Evolutionary conservation across 208 protist species (phyloP).

Genomic region (Leishmania arabica): DNA sequence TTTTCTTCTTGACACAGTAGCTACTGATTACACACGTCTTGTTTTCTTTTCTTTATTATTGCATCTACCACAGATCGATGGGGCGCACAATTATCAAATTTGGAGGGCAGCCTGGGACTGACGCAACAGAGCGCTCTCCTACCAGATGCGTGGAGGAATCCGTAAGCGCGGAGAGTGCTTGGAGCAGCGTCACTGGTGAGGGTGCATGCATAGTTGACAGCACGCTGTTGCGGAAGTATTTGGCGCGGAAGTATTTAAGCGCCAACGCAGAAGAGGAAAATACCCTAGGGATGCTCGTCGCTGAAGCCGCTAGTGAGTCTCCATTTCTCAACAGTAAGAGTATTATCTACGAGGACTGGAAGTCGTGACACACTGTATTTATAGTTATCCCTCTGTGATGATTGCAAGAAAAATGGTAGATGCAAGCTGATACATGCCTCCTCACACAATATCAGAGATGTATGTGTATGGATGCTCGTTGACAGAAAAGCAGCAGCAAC

Average conservation of each 20-base stretch:
- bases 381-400: background rate
- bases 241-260: background rate
- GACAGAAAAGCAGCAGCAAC: background rate
- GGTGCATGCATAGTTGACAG: conserved; percentile 9
- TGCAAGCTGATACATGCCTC: background rate
- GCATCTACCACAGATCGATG: conserved; percentile 3
- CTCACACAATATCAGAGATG: background rate
- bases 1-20: background rate
- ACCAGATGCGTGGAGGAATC: background rate
- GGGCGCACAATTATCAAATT: conserved; percentile 31
- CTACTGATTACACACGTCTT: background rate
- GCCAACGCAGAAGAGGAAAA: background rate
- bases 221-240: background rate
- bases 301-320: background rate
- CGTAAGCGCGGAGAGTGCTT: background rate
- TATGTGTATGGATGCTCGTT: background rate
- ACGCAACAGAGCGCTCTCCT: background rate
- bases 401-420: background rate
- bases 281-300: background rate
- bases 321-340: conserved; percentile 10
- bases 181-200: conserved; percentile 1
- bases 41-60: background rate
- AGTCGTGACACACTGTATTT: background rate
- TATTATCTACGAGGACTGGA: conserved; percentile 22
- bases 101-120: background rate